Conservation (phyloP, 495 filamentous ascomycete species). For the Eremomyces bilateralis region DNA sequence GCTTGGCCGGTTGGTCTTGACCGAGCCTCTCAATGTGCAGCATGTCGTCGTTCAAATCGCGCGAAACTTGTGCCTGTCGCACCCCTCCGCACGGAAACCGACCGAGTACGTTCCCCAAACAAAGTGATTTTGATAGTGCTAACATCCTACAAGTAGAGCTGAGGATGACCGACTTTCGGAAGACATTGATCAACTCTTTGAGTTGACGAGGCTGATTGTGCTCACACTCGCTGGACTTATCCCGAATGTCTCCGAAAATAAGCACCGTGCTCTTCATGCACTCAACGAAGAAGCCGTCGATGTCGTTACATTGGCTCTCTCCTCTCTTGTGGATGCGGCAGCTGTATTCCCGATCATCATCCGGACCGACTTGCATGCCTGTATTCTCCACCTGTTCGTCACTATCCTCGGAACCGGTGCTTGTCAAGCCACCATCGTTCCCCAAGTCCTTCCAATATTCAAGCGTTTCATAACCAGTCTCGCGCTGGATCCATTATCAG, state of each 20-base stretch:
- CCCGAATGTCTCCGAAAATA: conserved; percentile 63
- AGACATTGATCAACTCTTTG: conserved; percentile 95
- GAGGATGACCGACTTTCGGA: conserved; percentile 57
- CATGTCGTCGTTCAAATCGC: conserved; percentile 83
- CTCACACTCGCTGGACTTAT: conserved; percentile 70
- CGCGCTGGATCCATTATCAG: conserved; percentile 21
- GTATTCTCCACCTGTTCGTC: conserved; percentile 88
- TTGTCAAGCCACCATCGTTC: conserved; percentile 74
- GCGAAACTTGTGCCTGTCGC: conserved; percentile 65
- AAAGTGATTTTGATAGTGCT: conserved; percentile 23
- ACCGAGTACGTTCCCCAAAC: conserved; percentile 21
- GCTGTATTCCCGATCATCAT: conserved; percentile 93
- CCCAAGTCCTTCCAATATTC: conserved; percentile 77
- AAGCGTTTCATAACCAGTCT: conserved; percentile 70
- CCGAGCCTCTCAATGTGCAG: conserved; percentile 76
- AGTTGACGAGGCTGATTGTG: conserved; percentile 86
- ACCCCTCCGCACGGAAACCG: conserved; percentile 63
- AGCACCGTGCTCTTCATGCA: conserved; percentile 23
- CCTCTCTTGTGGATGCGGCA: conserved; percentile 78
- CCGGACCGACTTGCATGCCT: conserved; percentile 87
- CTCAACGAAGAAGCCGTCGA: conserved; percentile 64
- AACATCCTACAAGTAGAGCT: conserved; percentile 11
- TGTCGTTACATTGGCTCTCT: conserved; percentile 57
- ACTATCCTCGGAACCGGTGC: conserved; percentile 72
- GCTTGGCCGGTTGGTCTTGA: conserved; percentile 78